phyloP scores from a whole-genome alignment of 345 rosid genomes.

The Viola odorata region DNA sequence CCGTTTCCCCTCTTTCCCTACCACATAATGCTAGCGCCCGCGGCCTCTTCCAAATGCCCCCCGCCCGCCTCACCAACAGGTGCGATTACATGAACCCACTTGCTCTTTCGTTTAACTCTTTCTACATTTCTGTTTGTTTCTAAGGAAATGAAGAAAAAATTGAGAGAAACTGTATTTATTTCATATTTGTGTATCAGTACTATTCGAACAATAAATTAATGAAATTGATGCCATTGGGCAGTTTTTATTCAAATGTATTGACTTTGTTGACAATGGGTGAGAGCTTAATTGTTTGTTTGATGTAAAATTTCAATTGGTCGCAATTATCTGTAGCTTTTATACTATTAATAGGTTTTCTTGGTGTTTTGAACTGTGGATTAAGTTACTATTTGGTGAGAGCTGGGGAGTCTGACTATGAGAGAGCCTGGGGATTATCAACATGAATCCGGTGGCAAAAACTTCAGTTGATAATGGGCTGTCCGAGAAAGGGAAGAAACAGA shows the following conservation, averaged over 20 bases:
- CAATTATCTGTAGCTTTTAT: too few species aligned
- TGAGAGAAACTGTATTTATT: background rate
- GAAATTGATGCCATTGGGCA: background rate
- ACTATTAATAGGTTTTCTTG: background rate
- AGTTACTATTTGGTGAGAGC: constrained; percentile 90
- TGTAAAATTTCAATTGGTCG: too few species aligned
- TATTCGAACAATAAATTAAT: background rate
- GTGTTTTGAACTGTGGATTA: constrained; percentile 15
- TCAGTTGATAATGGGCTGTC: constrained; percentile 83
- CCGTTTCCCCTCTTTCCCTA: constrained; percentile 19
- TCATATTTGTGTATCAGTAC: background rate
- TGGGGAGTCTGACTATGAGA: constrained; percentile 89
- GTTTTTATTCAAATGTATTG: background rate
- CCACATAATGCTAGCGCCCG: constrained; percentile 36
- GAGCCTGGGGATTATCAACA: constrained; percentile 72
- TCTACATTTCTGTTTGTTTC: background rate
- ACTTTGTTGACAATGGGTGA: too few species aligned
- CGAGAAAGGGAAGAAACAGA: constrained; percentile 80
- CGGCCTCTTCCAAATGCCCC: constrained; percentile 74
- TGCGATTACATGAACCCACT: constrained; percentile 6
- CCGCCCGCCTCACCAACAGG: constrained; percentile 52
- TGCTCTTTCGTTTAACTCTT: background rate
- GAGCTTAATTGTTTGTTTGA: too few species aligned
- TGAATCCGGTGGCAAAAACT: constrained; percentile 84
- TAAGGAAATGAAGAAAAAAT: background rate